Conservation (phyloP, 2,329 filamentous ascomycete species). For the Cladosporium sp. region DNA sequence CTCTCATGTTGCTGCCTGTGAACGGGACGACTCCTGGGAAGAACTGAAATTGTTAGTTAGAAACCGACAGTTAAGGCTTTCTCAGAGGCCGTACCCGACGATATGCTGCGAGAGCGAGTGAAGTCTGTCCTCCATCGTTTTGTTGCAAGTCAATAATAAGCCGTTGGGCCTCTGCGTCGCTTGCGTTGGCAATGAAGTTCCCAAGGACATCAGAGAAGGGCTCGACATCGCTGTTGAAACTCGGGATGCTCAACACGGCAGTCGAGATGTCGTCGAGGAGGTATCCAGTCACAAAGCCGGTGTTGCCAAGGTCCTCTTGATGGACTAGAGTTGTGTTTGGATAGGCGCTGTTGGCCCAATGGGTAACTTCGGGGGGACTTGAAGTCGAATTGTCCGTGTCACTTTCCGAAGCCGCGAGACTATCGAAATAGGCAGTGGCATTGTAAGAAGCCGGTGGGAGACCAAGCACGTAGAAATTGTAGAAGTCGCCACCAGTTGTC, state of each 20-base stretch:
- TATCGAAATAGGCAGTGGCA: background rate
- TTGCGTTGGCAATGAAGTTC: conserved; percentile 31
- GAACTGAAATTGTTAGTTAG: conserved; percentile 53
- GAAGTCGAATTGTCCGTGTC: background rate
- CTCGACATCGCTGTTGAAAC: conserved; percentile 36
- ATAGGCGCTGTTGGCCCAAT: background rate
- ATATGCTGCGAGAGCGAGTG: conserved; percentile 19
- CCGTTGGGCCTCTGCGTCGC: conserved; percentile 56
- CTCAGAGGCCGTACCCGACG: conserved; percentile 36
- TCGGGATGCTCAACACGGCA: conserved; percentile 46
- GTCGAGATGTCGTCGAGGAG: conserved; percentile 30
- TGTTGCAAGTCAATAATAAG: conserved; percentile 65
- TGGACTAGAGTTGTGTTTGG: background rate
- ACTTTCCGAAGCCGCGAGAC: background rate
- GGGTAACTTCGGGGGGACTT: background rate
- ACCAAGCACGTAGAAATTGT: conserved; percentile 42
- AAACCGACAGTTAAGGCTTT: background rate
- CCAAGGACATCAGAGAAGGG: conserved; percentile 26
- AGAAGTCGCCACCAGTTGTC: conserved; percentile 42
- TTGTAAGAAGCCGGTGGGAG: conserved; percentile 24
- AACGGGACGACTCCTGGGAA: conserved; percentile 46
- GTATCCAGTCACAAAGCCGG: conserved; percentile 22
- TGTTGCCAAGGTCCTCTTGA: background rate
- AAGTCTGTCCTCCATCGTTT: conserved; percentile 60
- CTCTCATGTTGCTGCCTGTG: conserved; percentile 28